Base-by-base conservation (phyloP, 441 rosid species). In the Biscutella laevigata region DNA sequence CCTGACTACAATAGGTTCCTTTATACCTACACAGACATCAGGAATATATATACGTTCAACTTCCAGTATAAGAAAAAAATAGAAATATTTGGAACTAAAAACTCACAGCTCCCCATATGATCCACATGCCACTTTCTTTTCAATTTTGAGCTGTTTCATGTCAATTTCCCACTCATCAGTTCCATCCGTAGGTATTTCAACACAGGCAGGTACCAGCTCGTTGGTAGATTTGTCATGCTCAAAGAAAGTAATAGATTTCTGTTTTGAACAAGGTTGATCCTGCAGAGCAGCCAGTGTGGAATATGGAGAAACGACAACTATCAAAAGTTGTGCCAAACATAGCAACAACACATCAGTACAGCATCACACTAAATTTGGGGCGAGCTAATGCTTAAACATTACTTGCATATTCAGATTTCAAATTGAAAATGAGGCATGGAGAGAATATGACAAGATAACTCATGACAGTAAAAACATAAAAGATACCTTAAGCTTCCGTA, bases 111-210 rank as follows among this genome's bases (percentile, higher is more conserved):
- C 96, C 15, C 96, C 95, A 27, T 64, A 77, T 53, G 98, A 79
- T 55, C 95, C 94, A 52, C 92, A 86, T 60, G 89, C 89, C 61
- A 88, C 84, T 71, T 82, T 88, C 68, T 66, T 77, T 64, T 67
- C 95, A 55, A 79, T 62, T 58, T 70, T 81, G 66, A 92, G 80
- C 61, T 79, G 96, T 41, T 62, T 76, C 63, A 75, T 41, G 74
- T 84, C 88, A 68, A 88, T 84, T 76, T 88, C 98, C 96, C 98
- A 92, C 53, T 82, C 96, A 78, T 92, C 95, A 66, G 83, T 80
- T 53, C 86, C 96, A 78, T 88, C 98, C 2, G 76, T 71, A 33
- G 98, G 98, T 67, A 92, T 84, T 71, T 86, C 83, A 52, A 92
- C 74, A 68, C 77, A 74, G 35, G 71, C 72, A 41, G 81, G 84